These are phyloP conservation scores for Cardamine occulta DNA, from an alignment of 345 rosid species.

Conservation along the genomic window DNA sequence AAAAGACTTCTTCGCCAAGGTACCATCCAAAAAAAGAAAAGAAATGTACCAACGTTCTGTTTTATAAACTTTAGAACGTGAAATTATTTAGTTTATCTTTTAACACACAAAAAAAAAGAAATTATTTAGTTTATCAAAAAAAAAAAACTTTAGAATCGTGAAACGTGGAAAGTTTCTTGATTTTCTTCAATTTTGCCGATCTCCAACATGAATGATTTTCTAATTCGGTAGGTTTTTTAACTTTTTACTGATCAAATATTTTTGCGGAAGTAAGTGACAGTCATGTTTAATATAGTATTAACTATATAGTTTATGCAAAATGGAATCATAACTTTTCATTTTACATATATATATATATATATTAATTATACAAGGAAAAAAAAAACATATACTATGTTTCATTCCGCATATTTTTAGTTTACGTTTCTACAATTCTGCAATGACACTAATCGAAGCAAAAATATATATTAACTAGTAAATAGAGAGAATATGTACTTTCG, in stretches of 20 bases:
- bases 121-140: not conserved
- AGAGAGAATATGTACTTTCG: not conserved
- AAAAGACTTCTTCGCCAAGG: constrained; percentile 59
- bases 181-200: not conserved
- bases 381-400: not conserved
- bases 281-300: not conserved
- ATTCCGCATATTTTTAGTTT: not conserved
- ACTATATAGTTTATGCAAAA: not conserved
- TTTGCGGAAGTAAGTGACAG: not conserved
- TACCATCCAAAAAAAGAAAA: not conserved
- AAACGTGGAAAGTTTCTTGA: not conserved
- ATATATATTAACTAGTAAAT: too few species aligned
- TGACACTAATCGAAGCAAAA: not conserved
- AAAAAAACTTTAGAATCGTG: too few species aligned
- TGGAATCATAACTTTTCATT: not conserved
- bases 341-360: too few species aligned
- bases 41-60: not conserved
- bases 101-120: not conserved
- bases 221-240: not conserved
- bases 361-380: too few species aligned
- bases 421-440: not conserved
- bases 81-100: not conserved
- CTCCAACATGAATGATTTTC: not conserved
- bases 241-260: not conserved
- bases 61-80: not conserved